Conservation (phyloP, 1,139 yeast species). For the Scheffersomyces quercinus region DNA sequence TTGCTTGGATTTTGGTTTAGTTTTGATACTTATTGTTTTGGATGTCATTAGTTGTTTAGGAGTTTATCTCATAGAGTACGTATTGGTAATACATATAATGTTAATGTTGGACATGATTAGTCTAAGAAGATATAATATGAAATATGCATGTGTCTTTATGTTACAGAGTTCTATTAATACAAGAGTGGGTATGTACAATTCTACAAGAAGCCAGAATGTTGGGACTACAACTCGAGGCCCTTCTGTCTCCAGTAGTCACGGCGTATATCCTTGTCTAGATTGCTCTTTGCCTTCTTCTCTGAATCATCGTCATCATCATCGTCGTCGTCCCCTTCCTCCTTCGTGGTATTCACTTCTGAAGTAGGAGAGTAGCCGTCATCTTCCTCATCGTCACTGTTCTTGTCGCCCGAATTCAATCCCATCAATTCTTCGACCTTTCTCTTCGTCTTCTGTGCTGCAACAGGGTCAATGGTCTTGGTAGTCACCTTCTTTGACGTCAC, state of each 20-base stretch:
- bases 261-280: conserved; percentile 35
- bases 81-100: too few relatives aligned
- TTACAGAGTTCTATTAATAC: background rate
- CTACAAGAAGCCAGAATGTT: background rate
- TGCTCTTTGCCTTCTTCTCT: conserved; percentile 10
- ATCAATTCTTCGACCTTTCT: conserved; percentile 28
- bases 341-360: conserved; percentile 6
- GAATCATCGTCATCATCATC: conserved; percentile 1
- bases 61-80: too few relatives aligned
- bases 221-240: conserved; percentile 34
- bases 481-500: conserved; percentile 5
- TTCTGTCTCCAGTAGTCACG: conserved; percentile 49
- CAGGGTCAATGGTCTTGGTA: background rate
- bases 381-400: conserved; percentile 14
- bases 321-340: conserved; percentile 10
- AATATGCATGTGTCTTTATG: background rate
- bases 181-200: background rate
- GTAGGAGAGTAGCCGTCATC: conserved; percentile 6
- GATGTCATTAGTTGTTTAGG: too few relatives aligned
- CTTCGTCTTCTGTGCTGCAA: conserved; percentile 12
- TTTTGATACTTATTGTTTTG: too few relatives aligned
- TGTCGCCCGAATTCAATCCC: conserved; percentile 21
- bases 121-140: background rate
- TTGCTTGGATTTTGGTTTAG: too few relatives aligned
- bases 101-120: too few relatives aligned